Percentiles rank a stretch among this genome's conserved stretches.
Conservation (phyloP, 148 eudicot species). For the Nyssa sinensis region DNA sequence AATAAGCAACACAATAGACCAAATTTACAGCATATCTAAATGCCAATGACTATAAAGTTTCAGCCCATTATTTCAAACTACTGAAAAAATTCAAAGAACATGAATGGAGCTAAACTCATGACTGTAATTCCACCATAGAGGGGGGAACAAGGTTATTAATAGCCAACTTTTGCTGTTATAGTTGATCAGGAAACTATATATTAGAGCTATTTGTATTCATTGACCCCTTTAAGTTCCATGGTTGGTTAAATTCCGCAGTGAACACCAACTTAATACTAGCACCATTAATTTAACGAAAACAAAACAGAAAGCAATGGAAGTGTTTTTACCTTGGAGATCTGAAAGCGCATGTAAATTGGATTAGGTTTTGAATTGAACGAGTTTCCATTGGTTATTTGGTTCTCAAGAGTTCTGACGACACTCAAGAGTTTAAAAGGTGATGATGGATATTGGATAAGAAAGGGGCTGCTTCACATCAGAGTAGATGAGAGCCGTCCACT, state of each 20-base stretch:
- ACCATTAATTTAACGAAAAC: background rate
- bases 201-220: background rate
- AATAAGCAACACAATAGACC: no score
- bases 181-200: background rate
- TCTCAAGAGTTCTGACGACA: background rate
- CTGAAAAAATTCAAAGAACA: background rate
- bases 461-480: background rate
- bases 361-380: background rate
- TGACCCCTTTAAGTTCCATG: background rate
- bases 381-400: slow-evolving; percentile 21
- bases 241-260: no score
- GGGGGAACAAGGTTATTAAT: no score
- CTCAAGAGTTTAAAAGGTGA: background rate
- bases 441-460: background rate
- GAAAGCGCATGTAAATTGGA: slow-evolving; percentile 8
- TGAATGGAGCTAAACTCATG: background rate
- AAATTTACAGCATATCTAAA: background rate
- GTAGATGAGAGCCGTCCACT: background rate
- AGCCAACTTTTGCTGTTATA: background rate
- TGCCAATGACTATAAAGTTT: background rate
- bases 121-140: background rate
- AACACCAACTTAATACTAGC: background rate
- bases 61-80: background rate
- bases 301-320: background rate
- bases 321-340: slow-evolving; percentile 14